Base-by-base conservation (phyloP, 2,329 filamentous ascomycete genomes). In the Tolypocladium amazonense region DNA sequence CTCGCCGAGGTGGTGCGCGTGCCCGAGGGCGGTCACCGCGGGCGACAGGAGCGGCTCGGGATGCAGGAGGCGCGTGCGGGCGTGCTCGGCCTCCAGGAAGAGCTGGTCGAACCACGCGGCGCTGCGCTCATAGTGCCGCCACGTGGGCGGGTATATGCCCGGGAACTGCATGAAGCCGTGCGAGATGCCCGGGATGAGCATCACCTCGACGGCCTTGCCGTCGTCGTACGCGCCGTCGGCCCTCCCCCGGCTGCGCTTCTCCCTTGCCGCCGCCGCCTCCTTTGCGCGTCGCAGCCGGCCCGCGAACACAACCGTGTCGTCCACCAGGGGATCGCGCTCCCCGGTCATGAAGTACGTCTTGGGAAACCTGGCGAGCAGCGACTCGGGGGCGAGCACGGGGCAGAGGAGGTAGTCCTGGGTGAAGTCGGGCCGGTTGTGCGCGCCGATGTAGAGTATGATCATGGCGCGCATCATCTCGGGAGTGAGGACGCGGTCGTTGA, bases 391-490 rank as follows among this genome's bases (percentile, higher is more conserved):
- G 0, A 97, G 82, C 1, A 97, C 86, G 0, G 94, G 94, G 0
- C 90, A 96, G 2, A 99, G 83, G 0, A 96, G 82, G 71, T 92
- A 97, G 72, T 99, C 93, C 8, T 89, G 90, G 35, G 85, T 85
- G 72, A 99, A 97, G 70, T 97, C 92, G 0, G 94, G 94, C 0
- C 92, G 88, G 72, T 94, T 90, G 70, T 97, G 89, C 0, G 92
- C 92, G 0, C 94, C 94, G 59, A 99, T 89, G 72, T 99, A 99
- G 4, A 99, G 80, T 65, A 99, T 96, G 65, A 99, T 96, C 92
- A 99, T 97, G 63, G 92, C 91, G 38, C 94, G 89, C 88, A 97
- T 97, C 91, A 97, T 96, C 73, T 99, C 94, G 0, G 94, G 93
- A 0, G 91, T 93, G 18, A 99, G 81, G 35, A 99, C 89, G 35